phyloP scores from a whole-genome alignment of 495 filamentous ascomycete genomes.

The Penicillium cataractarum region DNA sequence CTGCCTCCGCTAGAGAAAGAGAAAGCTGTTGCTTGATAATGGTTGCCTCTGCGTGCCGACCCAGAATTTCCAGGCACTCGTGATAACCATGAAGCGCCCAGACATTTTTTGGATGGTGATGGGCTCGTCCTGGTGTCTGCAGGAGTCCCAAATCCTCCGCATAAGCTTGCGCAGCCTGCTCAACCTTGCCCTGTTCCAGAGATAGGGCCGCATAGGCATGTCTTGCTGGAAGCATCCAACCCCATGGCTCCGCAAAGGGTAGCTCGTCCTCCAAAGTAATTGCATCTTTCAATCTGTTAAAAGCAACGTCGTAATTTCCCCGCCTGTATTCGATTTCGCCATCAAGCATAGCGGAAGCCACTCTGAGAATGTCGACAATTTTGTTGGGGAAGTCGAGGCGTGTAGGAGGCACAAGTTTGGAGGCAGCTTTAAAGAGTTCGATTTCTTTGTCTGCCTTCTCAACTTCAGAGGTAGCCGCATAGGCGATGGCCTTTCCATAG shows the following conservation, averaged over 20 bases:
- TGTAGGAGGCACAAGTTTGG: constrained; percentile 49
- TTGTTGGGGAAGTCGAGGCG: constrained; percentile 58
- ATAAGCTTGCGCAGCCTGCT: constrained; percentile 58
- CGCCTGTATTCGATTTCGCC: constrained; percentile 65
- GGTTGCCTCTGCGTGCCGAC: constrained; percentile 48
- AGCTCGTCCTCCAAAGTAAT: constrained; percentile 54
- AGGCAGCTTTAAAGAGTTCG: constrained; percentile 45
- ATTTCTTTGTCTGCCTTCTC: constrained; percentile 48
- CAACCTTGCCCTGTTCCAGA: constrained; percentile 58
- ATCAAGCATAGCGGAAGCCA: constrained; percentile 62
- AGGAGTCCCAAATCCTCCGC: constrained; percentile 60
- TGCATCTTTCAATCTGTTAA: constrained; percentile 49
- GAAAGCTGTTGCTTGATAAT: constrained; percentile 53
- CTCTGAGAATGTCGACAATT: constrained; percentile 54
- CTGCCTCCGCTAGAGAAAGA: constrained; percentile 53
- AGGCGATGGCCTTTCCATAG: constrained; percentile 62
- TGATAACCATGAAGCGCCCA: constrained; percentile 67
- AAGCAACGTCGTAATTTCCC: constrained; percentile 54
- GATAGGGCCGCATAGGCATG: constrained; percentile 65
- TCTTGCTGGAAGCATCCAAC: constrained; percentile 65
- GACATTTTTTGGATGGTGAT: constrained; percentile 65
- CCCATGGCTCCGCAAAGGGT: constrained; percentile 67
- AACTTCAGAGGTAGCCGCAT: constrained; percentile 51
- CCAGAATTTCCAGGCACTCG: constrained; percentile 58
- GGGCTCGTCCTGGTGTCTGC: constrained; percentile 52